Percentiles rank a stretch among this genome's conserved stretches.
Evolutionary conservation across 192 early-diverging fungal genomes (phyloP).

Genomic region (Ambispora gerdemannii): DNA sequence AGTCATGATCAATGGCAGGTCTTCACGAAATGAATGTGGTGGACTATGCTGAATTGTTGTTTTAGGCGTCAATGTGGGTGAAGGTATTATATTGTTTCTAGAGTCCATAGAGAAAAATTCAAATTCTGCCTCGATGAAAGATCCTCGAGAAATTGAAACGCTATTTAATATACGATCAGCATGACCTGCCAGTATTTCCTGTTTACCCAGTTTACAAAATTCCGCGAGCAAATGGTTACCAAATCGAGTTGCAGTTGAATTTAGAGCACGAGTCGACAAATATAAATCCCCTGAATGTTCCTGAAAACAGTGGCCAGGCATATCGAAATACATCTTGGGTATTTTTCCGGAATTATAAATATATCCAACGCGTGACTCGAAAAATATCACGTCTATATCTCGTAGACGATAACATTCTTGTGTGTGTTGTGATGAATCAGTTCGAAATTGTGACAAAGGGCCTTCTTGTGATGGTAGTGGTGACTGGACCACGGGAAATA

Average conservation of each 20-base stretch:
- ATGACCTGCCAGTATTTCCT: slow-evolving; percentile 28
- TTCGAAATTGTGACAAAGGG: background rate
- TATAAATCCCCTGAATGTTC: slow-evolving; percentile 38
- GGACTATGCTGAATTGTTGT: slow-evolving; percentile 11
- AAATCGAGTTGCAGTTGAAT: slow-evolving; percentile 28
- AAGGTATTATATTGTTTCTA: background rate
- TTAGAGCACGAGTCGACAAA: slow-evolving; percentile 32
- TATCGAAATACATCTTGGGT: slow-evolving; percentile 29
- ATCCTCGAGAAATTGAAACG: slow-evolving; percentile 5
- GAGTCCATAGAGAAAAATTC: slow-evolving; percentile 8
- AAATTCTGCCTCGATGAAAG: slow-evolving; percentile 1
- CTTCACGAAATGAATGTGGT: background rate
- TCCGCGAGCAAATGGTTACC: slow-evolving; percentile 34
- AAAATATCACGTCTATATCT: slow-evolving; percentile 32
- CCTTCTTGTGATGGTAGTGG: background rate
- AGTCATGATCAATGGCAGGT: too few relatives aligned
- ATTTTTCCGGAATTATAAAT: slow-evolving; percentile 25
- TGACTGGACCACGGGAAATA: slow-evolving; percentile 25
- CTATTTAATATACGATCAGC: slow-evolving; percentile 30
- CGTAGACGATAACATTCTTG: slow-evolving; percentile 25
- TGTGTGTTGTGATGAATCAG: background rate
- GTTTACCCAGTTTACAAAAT: slow-evolving; percentile 31
- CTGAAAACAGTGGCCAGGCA: slow-evolving; percentile 25
- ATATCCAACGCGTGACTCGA: slow-evolving; percentile 6
- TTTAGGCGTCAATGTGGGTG: slow-evolving; percentile 25